Base-by-base conservation (phyloP, 441 rosid genomes). In the Jatropha multifida region DNA sequence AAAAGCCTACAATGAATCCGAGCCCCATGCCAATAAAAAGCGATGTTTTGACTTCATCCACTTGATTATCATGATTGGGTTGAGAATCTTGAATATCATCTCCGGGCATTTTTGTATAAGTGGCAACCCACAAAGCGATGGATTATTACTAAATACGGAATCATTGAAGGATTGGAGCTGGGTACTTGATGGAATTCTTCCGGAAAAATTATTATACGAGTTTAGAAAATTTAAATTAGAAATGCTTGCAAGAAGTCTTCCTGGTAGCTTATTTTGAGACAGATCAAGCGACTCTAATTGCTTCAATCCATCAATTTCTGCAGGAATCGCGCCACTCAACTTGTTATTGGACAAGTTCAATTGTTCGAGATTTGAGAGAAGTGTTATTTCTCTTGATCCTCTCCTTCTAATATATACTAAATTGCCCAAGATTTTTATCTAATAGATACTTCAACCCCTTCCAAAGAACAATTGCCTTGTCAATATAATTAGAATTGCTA, bases 81-180 rank as follows among this genome's bases (percentile, higher is more conserved):
- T 9, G 2, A 38, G 51, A 10, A 20, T 0, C 49, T 59, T 23
- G 66, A 72, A 17, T 2, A 15, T 32, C 46, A 15, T 48, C 69
- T 63, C 1, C 76, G 1, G 58, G 48, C 68, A 73, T 4, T 48
- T 62, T 2, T 5, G n/a, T 14, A 18, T 10, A 37, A 73, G 3
- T 23, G 76, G 76, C 0, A 0, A 13, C 4, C 76, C 76, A 38
- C 60, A 61, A 20, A 61, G 49, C 1, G 40, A 44, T 20, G 44
- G 44, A 49, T 72, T 60, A 46, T 42, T 63, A 0, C 3, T 26
- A 54, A 55, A 73, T 1, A 13, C 49, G 40, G 65, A 61, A 27
- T 69, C 70, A 52, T 49, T 2, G 14, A 73, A 78, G 72, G 64
- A 67, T n/a, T 73, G 65, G 17, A 78, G 69, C 56, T 78, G 69